Percentiles rank a stretch among this genome's conserved stretches.
Conservation (phyloP, 1,139 yeast genomes). For the Yamadazyma atmosphaerica region DNA sequence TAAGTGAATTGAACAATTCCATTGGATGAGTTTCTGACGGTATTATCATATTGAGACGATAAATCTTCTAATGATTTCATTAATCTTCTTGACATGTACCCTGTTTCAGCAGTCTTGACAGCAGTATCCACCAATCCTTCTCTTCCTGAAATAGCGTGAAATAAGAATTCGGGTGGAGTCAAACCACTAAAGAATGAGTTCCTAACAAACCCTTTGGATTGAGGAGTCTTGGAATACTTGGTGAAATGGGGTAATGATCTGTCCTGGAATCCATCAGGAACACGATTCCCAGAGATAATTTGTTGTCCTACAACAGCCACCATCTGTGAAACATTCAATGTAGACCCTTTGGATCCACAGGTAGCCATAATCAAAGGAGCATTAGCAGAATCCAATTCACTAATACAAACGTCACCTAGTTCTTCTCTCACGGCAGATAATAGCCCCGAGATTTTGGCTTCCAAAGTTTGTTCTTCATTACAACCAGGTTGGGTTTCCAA, state of each 20-base stretch:
- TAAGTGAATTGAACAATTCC: slow-evolving; percentile 97
- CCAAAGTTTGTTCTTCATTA: slow-evolving; percentile 96
- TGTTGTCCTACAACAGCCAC: slow-evolving; percentile 99
- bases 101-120: slow-evolving; percentile 98
- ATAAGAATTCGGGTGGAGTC: slow-evolving; percentile 93
- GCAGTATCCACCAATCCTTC: slow-evolving; percentile 99
- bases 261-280: slow-evolving; percentile 99
- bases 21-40: slow-evolving; percentile 92
- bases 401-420: slow-evolving; percentile 96
- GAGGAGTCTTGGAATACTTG: slow-evolving; percentile 95
- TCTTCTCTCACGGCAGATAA: slow-evolving; percentile 97
- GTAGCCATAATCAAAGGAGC: slow-evolving; percentile 99
- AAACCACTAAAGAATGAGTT: slow-evolving; percentile 93
- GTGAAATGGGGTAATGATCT: slow-evolving; percentile 97
- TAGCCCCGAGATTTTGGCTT: slow-evolving; percentile 95
- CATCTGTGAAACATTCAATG: slow-evolving; percentile 98
- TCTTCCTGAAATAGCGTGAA: slow-evolving; percentile 99
- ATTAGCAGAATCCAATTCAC: slow-evolving; percentile 83
- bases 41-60: slow-evolving; percentile 88
- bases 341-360: slow-evolving; percentile 98
- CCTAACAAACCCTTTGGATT: slow-evolving; percentile 95
- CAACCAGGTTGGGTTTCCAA: slow-evolving; percentile 99
- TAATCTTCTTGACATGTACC: slow-evolving; percentile 97
- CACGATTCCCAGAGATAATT: slow-evolving; percentile 97
- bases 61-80: slow-evolving; percentile 98